Evolutionary conservation across 1,284 basidiomycete genomes (phyloP).

Genomic region (Dichomitus squalens): DNA sequence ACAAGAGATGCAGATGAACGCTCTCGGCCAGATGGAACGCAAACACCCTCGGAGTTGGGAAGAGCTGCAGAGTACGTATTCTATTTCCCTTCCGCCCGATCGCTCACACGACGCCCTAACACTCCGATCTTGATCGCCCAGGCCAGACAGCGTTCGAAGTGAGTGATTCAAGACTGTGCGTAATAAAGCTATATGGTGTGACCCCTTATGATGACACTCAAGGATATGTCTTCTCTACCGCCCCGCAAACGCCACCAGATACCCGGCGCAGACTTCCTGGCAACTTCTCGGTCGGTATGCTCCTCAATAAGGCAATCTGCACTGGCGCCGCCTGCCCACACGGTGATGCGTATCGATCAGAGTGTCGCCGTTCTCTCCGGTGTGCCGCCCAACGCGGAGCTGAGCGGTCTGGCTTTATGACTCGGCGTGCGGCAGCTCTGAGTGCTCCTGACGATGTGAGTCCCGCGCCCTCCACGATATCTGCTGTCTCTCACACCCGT

Average conservation of each 20-base stretch:
- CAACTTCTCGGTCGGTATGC: constrained; percentile 26
- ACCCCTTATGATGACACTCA: constrained; percentile 21
- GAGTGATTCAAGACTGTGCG: constrained; percentile 26
- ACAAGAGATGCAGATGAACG: constrained; percentile 30
- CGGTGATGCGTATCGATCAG: constrained; percentile 22
- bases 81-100: neutral
- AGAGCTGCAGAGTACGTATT: constrained; percentile 28
- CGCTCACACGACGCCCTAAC: neutral
- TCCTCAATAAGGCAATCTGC: constrained; percentile 27
- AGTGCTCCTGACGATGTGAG: constrained; percentile 7
- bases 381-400: constrained; percentile 18
- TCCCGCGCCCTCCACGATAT: neutral
- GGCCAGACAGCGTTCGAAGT: constrained; percentile 29
- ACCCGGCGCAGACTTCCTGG: constrained; percentile 27
- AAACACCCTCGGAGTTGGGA: constrained; percentile 37
- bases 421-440: constrained; percentile 9
- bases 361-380: constrained; percentile 18
- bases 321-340: constrained; percentile 17
- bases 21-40: constrained; percentile 28
- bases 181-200: constrained; percentile 23
- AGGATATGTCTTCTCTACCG: constrained; percentile 32
- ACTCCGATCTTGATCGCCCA: neutral
- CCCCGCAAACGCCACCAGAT: constrained; percentile 35
- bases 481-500: neutral
- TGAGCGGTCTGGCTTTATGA: constrained; percentile 26